Evolutionary conservation across 2,329 filamentous ascomycete genomes (phyloP), one percentile per base, ranked within the genome.

Genomic region (Verticillium dahliae): DNA sequence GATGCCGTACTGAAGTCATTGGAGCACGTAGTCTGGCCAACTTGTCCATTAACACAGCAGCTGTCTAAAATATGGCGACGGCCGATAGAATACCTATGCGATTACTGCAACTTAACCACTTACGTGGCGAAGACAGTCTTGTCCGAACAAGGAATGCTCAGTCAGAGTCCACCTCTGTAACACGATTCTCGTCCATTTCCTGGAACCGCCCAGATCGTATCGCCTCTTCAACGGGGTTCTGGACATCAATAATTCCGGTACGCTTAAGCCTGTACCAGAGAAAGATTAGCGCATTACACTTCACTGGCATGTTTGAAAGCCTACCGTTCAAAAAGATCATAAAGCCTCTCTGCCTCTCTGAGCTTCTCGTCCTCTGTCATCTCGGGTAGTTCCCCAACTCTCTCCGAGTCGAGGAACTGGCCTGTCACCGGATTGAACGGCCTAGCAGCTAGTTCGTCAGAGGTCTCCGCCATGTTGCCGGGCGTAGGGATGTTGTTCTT

Each of bases 291-390:
- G 34, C 52, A 11, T 18, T 1, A 4, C 5, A 7, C 27, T n/a
- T 31, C 7, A 13, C 2, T 5, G 27, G 1, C 14, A 33, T 6
- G 15, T 27, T 9, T n/a, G 37, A n/a, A 13, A 14, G 66, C 77
- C 65, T 77, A 90, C 89, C 90, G 84, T 75, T 97, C 92, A 75
- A 97, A 97, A 3, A 97, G 78, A 13, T 97, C 92, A 76, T 96
- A 97, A 1, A 97, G 75, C 61, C 87, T 85, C 74, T 97, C 94
- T 0, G 93, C 94, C 71, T 99, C 95, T 62, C 90, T 82, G 73
- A 97, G 91, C 74, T 94, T 97, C 77, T 98, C 94, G 66, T 93
- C 92, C 56, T 90, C 80, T 0, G 90, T 95, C 94, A 98, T 97
- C 57, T 90, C 85, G 1, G 86, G 85, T 11, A 79, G 74, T 4